Evolutionary conservation across 2,329 filamentous ascomycete species (phyloP).

Genomic region (Penicillium sp.): DNA sequence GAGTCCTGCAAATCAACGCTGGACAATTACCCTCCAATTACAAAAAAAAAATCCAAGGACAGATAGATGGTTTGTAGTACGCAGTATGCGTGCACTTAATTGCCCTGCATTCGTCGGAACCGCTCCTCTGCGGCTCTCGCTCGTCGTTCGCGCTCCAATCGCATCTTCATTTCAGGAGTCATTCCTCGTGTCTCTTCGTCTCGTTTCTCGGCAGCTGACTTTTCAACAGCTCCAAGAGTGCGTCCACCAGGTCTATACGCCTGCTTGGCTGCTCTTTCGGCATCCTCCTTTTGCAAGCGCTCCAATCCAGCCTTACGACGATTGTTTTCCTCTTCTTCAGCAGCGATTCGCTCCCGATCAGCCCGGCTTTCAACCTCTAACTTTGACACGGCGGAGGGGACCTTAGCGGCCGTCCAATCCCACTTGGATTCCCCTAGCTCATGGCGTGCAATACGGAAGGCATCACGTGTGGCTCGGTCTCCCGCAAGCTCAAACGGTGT

Average conservation of each 20-base stretch:
- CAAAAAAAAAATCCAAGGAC: not conserved
- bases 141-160: slow-evolving; percentile 81
- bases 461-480: slow-evolving; percentile 81
- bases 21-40: not conserved
- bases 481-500: slow-evolving; percentile 84
- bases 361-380: slow-evolving; percentile 69
- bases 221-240: slow-evolving; percentile 60
- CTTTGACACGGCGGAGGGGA: slow-evolving; percentile 70
- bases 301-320: slow-evolving; percentile 74
- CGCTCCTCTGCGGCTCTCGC: slow-evolving; percentile 91
- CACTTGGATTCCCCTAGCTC: slow-evolving; percentile 76
- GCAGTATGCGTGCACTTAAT: slow-evolving; percentile 7
- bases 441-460: slow-evolving; percentile 82
- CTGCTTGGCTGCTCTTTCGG: slow-evolving; percentile 38
- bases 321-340: slow-evolving; percentile 66
- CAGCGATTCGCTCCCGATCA: slow-evolving; percentile 68
- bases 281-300: slow-evolving; percentile 65
- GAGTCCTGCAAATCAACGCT: not conserved
- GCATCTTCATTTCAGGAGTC: slow-evolving; percentile 82
- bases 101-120: slow-evolving; percentile 64
- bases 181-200: slow-evolving; percentile 83
- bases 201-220: slow-evolving; percentile 76
- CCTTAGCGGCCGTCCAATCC: slow-evolving; percentile 74
- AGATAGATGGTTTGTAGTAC: not conserved
- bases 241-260: slow-evolving; percentile 54